A percentile compares a stretch with the other conserved stretches of the same genome.
Evolutionary conservation across 2,329 filamentous ascomycete genomes (phyloP).

Genomic region (Botrytis aclada): DNA sequence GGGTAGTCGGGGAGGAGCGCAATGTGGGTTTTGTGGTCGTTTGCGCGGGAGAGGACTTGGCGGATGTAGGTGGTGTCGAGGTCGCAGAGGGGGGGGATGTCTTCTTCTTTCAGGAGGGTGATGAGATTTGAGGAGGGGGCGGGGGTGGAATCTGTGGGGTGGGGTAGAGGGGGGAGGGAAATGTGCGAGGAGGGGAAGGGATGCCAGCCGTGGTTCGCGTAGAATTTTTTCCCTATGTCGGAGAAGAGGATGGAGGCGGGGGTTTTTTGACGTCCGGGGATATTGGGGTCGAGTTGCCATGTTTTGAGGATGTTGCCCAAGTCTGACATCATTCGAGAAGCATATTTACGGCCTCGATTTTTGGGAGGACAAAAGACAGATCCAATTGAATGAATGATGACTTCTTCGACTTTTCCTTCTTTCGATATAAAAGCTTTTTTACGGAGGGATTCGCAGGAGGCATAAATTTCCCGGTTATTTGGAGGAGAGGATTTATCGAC

Average conservation of each 20-base stretch:
- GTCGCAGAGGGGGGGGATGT: conserved; percentile 59
- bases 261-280: conserved; percentile 39
- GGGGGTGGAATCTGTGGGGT: conserved; percentile 33
- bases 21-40: conserved; percentile 50
- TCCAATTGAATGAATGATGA: conserved; percentile 69
- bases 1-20: conserved; percentile 67
- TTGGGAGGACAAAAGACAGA: conserved; percentile 73
- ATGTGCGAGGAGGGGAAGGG: conserved; percentile 71
- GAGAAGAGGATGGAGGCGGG: conserved; percentile 80
- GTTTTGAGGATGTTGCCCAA: conserved; percentile 53
- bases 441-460: conserved; percentile 61
- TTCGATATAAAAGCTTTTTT: conserved; percentile 54
- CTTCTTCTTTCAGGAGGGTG: conserved; percentile 51
- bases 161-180: conserved; percentile 49
- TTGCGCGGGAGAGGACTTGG: conserved; percentile 44
- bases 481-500: conserved; percentile 45
- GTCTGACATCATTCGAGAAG: conserved; percentile 69
- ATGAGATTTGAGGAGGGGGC: not conserved
- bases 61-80: conserved; percentile 63
- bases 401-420: conserved; percentile 48
- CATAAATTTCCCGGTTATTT: conserved; percentile 52
- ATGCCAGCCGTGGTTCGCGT: conserved; percentile 73
- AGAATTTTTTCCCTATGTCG: conserved; percentile 81
- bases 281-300: conserved; percentile 48
- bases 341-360: conserved; percentile 72